phyloP scores from a whole-genome alignment of 2,329 filamentous ascomycete species.

The Apiospora rasikravindrae region DNA sequence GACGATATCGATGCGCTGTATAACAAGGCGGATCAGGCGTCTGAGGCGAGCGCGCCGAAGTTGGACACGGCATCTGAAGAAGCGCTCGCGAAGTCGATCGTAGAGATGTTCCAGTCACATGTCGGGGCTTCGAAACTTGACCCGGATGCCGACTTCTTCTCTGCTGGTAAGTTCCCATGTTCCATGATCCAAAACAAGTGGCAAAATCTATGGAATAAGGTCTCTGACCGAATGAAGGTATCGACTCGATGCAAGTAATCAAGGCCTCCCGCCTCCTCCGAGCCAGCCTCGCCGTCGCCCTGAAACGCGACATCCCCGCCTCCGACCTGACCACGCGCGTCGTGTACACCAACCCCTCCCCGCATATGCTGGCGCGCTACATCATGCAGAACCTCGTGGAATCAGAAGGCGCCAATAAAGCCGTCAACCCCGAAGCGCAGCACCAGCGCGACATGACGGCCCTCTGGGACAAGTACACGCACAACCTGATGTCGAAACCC shows the following conservation, averaged over 20 bases:
- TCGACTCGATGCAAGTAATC: constrained; percentile 50
- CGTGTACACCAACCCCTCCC: constrained; percentile 47
- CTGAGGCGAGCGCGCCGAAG: constrained; percentile 28
- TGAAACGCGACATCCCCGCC: constrained; percentile 40
- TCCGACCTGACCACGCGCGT: constrained; percentile 44
- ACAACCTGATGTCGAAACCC: constrained; percentile 30
- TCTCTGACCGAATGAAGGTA: not conserved
- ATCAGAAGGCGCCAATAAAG: not conserved
- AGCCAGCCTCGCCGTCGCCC: constrained; percentile 37
- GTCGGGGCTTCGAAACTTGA: constrained; percentile 36
- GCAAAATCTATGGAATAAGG: too few relatives aligned
- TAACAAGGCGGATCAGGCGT: constrained; percentile 27
- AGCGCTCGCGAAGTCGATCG: constrained; percentile 37
- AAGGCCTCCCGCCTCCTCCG: constrained; percentile 44
- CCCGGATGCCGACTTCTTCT: constrained; percentile 45
- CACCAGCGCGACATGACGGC: constrained; percentile 22
- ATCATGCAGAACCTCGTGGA: constrained; percentile 27
- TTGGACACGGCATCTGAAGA: constrained; percentile 39
- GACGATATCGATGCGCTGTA: constrained; percentile 51
- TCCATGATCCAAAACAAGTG: too few relatives aligned
- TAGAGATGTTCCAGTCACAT: constrained; percentile 35
- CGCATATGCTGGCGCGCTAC: constrained; percentile 41
- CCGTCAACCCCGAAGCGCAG: constrained; percentile 14
- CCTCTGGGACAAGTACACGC: constrained; percentile 36
- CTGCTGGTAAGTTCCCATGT: constrained; percentile 26